Conservation (phyloP, 176 grass and related monocot species). For the Cenchrus americanus region DNA sequence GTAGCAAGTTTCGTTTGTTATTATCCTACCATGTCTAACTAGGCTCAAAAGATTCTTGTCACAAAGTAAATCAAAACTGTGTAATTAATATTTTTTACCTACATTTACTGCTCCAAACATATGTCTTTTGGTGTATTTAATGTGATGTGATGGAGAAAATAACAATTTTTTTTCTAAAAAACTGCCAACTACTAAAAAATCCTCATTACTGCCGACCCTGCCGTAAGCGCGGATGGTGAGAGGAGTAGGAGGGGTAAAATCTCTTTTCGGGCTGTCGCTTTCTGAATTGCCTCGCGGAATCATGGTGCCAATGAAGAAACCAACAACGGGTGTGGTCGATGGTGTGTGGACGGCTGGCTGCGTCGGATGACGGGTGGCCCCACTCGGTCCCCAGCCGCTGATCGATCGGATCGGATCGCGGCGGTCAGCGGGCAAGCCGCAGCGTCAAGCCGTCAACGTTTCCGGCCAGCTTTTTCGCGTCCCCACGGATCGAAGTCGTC, state of each 20-base stretch:
- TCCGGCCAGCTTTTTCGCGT: not conserved
- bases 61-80: too few relatives aligned
- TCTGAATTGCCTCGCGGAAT: not conserved
- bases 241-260: not conserved
- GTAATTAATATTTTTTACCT: too few relatives aligned
- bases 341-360: not conserved
- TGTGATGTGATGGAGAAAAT: too few relatives aligned
- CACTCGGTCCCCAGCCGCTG: not conserved
- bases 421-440: not conserved
- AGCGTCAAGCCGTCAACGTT: conserved; percentile 20
- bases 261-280: not conserved
- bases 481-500: not conserved
- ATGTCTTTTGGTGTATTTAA: too few relatives aligned
- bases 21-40: too few relatives aligned
- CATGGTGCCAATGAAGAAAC: not conserved
- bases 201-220: too few relatives aligned
- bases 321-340: not conserved
- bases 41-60: too few relatives aligned
- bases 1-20: too few relatives aligned
- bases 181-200: not conserved
- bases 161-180: too few relatives aligned
- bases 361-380: not conserved
- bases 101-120: too few relatives aligned
- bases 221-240: not conserved
- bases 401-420: not conserved